These are phyloP conservation scores for Asterophora lycoperdoides DNA, from an alignment of 768 basidiomycete species.

Conservation along the genomic window DNA sequence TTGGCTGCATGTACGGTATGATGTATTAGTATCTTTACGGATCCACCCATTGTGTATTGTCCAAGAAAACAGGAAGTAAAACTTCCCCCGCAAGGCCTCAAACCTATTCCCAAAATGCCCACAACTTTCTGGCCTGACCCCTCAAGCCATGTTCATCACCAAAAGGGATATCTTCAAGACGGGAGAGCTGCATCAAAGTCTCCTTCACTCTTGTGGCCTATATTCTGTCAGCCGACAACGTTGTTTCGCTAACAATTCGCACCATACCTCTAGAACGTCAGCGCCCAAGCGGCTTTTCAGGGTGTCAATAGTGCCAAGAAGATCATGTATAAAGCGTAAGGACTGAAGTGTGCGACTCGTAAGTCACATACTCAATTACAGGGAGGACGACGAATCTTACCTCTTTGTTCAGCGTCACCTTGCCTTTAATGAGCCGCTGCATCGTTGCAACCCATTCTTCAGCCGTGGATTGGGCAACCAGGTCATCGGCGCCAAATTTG, in stretches of 20 bases:
- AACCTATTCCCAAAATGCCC: not conserved
- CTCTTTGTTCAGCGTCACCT: not conserved
- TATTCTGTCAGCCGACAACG: not conserved
- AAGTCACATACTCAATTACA: not conserved
- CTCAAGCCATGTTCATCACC: conserved; percentile 10
- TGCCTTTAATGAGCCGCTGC: conserved; percentile 10
- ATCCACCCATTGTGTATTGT: too few relatives aligned
- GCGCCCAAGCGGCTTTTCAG: not conserved
- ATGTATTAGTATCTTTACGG: not conserved
- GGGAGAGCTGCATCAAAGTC: conserved; percentile 9
- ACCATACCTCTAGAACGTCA: conserved; percentile 5
- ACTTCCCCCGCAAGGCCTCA: not conserved
- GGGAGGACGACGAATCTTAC: not conserved
- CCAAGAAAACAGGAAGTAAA: not conserved
- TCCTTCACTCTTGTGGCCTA: conserved; percentile 6
- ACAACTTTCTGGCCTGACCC: conserved; percentile 1
- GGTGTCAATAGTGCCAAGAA: conserved; percentile 3
- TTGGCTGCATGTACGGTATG: not conserved
- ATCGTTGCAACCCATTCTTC: conserved; percentile 6
- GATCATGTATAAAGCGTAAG: conserved; percentile 3
- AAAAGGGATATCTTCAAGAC: conserved; percentile 10
- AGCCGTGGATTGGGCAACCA: not conserved
- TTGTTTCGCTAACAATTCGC: not conserved
- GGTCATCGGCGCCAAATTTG: not conserved
- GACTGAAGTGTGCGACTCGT: not conserved